Evolutionary conservation across 1,139 yeast species (phyloP), one percentile per base, ranked within the genome.

Genomic region (Pichia sp.): DNA sequence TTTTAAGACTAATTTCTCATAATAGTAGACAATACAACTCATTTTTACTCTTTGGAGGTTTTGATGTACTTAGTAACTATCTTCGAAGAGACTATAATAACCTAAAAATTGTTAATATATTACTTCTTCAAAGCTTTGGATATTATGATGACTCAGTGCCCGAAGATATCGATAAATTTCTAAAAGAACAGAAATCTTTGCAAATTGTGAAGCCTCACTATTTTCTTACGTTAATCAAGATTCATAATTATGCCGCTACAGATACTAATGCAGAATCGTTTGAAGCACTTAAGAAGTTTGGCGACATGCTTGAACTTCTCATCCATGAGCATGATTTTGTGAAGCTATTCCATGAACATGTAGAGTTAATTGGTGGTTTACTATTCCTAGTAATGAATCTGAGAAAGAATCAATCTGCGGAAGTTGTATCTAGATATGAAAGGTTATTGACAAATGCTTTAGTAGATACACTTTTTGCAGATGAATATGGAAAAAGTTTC

Each of bases 31-130:
- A 30, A 17, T 18, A 30, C 12, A 20, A 10, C 7, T 59, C 69
- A 23, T 81, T 83, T 52, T 65, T 74, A 32, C 68, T 67, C 17
- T 67, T 64, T 17, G 72, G 74, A 41, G 91, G 91, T 0, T 58
- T 77, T 17, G 69, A 68, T 22, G 66, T 81, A 2, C 52, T 83
- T 24, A 66, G 77, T 0, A 70, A 63, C 42, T 63, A 64, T 31
- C 54, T 77, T 28, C 60, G 63, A 38, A 56, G 61, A 35, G 68
- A 72, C 69, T 74, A 81, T 77, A 49, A 55, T 22, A n/a, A n/a
- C n/a, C n/a, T n/a, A n/a, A n/a, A n/a, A n/a, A n/a, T n/a, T n/a
- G n/a, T n/a, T n/a, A n/a, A n/a, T n/a, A n/a, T n/a, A n/a, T n/a
- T n/a, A n/a, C n/a, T n/a, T n/a, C n/a, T n/a, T n/a, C n/a, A n/a